A percentile compares a stretch with the other conserved stretches of the same genome.
Conservation (phyloP, 192 early-diverging fungal genomes). For the Spizellomyces punctatus region DNA sequence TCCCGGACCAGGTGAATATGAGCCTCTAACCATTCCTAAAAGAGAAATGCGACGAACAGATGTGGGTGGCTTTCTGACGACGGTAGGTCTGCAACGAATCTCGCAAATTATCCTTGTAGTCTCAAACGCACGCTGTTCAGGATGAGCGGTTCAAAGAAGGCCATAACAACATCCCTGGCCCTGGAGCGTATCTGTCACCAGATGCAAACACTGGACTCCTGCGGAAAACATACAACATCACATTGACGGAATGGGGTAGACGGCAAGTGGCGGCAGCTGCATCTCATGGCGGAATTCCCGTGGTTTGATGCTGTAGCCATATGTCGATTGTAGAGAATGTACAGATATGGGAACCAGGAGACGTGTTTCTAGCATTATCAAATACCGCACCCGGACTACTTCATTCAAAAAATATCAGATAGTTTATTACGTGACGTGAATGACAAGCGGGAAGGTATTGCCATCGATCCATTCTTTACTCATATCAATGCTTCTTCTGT, state of each 20-base stretch:
- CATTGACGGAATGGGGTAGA: constrained; percentile 42
- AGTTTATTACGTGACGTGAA: too few species aligned
- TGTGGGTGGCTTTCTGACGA: constrained; percentile 39
- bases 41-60: constrained; percentile 19
- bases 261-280: constrained; percentile 23
- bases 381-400: too few species aligned
- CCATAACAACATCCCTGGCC: constrained; percentile 41
- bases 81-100: constrained; percentile 32
- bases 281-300: too few species aligned
- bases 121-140: constrained; percentile 18
- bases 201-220: constrained; percentile 45
- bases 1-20: constrained; percentile 56
- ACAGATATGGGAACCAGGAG: too few species aligned
- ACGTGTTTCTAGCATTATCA: too few species aligned
- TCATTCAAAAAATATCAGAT: too few species aligned
- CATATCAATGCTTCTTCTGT: too few species aligned
- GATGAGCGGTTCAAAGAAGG: constrained; percentile 40
- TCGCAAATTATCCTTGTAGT: not conserved
- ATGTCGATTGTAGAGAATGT: too few species aligned
- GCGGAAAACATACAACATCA: constrained; percentile 57
- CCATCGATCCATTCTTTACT: too few species aligned
- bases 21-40: constrained; percentile 23
- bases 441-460: too few species aligned
- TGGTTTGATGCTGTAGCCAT: too few species aligned
- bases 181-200: constrained; percentile 47